These are phyloP conservation scores for Globisporangium iwayamae DNA, from an alignment of 352 stramenopile species.

Conservation along the genomic window DNA sequence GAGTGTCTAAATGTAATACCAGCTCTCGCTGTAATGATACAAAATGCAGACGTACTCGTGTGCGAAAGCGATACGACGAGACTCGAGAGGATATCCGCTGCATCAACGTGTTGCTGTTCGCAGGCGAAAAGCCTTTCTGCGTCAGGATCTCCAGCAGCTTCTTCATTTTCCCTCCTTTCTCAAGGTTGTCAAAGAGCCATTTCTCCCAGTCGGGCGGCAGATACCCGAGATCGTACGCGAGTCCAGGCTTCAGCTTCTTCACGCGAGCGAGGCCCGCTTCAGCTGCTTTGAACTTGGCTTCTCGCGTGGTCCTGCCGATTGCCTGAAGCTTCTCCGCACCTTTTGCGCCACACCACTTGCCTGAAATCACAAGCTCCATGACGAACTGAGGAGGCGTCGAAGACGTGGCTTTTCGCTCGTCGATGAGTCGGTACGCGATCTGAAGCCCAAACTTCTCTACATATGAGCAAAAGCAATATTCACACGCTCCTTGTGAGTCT, in stretches of 20 bases:
- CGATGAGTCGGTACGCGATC: conserved; percentile 46
- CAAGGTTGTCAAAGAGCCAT: conserved; percentile 66
- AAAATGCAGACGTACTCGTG: conserved; percentile 30
- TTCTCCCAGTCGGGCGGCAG: conserved; percentile 48
- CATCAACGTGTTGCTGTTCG: conserved; percentile 50
- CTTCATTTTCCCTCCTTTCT: conserved; percentile 34
- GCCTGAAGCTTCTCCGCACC: conserved; percentile 36
- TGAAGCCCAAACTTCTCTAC: conserved; percentile 49
- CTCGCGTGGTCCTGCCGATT: conserved; percentile 49
- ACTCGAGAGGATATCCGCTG: conserved; percentile 53
- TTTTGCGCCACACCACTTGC: conserved; percentile 44
- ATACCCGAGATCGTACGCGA: conserved; percentile 47
- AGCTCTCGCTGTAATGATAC: too few relatives aligned
- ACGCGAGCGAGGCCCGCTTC: conserved; percentile 50
- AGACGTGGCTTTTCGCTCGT: conserved; percentile 36
- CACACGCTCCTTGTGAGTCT: not conserved
- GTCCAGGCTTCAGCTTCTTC: conserved; percentile 56
- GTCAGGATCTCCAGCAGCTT: conserved; percentile 54
- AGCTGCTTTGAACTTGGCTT: conserved; percentile 72
- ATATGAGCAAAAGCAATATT: not conserved
- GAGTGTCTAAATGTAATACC: too few relatives aligned
- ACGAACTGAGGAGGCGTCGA: conserved; percentile 30
- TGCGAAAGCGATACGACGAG: conserved; percentile 44
- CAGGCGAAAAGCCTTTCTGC: conserved; percentile 60
- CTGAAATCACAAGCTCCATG: conserved; percentile 48